These are phyloP conservation scores for Cordyceps farinosa DNA, from an alignment of 2,329 filamentous ascomycete species.

Conservation along the genomic window DNA sequence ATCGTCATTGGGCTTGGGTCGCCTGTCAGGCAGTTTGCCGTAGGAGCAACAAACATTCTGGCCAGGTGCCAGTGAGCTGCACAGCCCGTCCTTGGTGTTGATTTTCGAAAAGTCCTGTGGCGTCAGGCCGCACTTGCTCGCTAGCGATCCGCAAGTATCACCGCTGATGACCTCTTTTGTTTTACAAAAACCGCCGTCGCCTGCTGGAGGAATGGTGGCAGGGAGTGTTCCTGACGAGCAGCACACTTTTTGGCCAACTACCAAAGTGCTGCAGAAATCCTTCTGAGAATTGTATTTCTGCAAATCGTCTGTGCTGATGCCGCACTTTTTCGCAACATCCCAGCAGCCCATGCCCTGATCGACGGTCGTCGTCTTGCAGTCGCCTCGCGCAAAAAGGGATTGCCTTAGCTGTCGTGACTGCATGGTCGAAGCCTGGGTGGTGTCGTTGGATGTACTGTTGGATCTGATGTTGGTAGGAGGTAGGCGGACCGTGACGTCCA, in stretches of 20 bases:
- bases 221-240: constrained; percentile 23
- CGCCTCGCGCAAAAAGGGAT: constrained; percentile 15
- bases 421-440: background rate
- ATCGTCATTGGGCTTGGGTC: constrained; percentile 31
- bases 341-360: constrained; percentile 30
- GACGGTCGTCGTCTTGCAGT: constrained; percentile 23
- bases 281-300: constrained; percentile 29
- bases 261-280: constrained; percentile 25
- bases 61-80: constrained; percentile 28
- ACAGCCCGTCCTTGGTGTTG: constrained; percentile 29
- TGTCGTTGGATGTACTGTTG: constrained; percentile 14
- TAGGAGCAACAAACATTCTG: constrained; percentile 36
- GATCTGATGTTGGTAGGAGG: constrained; percentile 7
- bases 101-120: constrained; percentile 32
- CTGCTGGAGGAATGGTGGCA: constrained; percentile 20
- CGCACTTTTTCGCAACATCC: constrained; percentile 31
- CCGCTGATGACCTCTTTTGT: constrained; percentile 29
- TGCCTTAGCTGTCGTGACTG: background rate
- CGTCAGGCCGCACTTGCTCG: constrained; percentile 35
- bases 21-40: constrained; percentile 34
- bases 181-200: constrained; percentile 27
- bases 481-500: constrained; percentile 22
- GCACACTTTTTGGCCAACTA: constrained; percentile 21
- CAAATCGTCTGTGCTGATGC: constrained; percentile 30
- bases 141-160: constrained; percentile 35